Base-by-base conservation (phyloP, 768 basidiomycete genomes). In the Boletales sp. region DNA sequence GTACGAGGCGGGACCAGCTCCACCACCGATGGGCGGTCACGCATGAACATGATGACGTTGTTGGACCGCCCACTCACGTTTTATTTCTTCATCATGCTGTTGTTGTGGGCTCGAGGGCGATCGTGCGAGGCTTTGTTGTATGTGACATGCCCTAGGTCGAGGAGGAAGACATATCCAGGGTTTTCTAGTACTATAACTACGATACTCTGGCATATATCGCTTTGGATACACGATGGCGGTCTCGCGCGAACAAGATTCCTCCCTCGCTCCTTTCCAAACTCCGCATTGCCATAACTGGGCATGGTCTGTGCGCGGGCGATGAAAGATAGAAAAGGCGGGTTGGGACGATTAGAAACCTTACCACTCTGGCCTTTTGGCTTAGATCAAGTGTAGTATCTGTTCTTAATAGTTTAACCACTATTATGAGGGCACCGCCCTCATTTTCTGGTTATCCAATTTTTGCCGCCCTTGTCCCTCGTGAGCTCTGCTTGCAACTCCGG, bases 361-460 rank as follows among this genome's bases (percentile, higher is more conserved):
- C 57, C 56, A 62, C 53, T 57, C 55, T 65, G 78, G 79, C 79
- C 78, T 79, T 77, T 79, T 81, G 80, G 81, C 80, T 82, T 81
- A 81, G 81, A 82, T 82, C 81, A 82, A 82, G 81, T 82, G 81
- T 82, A 82, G 81, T 82, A 82, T 82, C 81, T 82, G 80, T 82
- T 81, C 78, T 81, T 79, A 74, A 75, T 74, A 80, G 77, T 71
- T 55, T 68, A 78, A 67, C 77, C 75, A 75, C 77, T 78, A 76
- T 78, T 77, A 78, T 77, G 74, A 65, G 64, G 72, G 74, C 77
- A 79, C 69, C 66, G 77, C 74, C 62, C 67, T 69, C 70, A 72
- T 76, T 76, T 58, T 63, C 62, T 78, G 77, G 77, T 80, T 79
- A 80, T 78, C 70, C 73, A 65, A 66, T 55, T 61, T 65, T 65